Evolutionary conservation across 768 basidiomycete genomes (phyloP), one percentile per base, ranked within the genome.

Genomic region (Phanerochaete sordida): DNA sequence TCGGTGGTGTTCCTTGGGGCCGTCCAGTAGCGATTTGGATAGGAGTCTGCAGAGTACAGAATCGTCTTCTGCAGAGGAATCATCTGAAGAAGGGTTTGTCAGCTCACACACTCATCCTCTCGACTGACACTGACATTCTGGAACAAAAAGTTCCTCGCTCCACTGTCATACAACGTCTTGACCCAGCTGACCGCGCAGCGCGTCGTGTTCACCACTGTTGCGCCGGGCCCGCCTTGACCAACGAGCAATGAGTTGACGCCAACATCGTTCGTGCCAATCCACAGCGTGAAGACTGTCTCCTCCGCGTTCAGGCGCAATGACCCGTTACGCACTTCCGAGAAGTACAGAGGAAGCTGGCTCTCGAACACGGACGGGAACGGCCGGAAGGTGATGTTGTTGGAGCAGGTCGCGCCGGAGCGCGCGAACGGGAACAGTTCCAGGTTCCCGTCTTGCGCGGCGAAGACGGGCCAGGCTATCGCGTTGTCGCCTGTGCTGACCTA

Each of bases 71-170:
- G 74, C 33, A 87, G 74, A 3, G 84, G 85, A 50, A 85, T 77
- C 75, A 87, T 84, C 84, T 85, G 62, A 47, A 7, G 1, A 12
- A 4, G 37, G 28, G n/a, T n/a, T n/a, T n/a, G n/a, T n/a, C n/a
- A n/a, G n/a, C n/a, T n/a, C n/a, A n/a, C n/a, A n/a, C n/a, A n/a
- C n/a, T n/a, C n/a, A n/a, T n/a, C n/a, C n/a, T n/a, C n/a, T n/a
- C n/a, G n/a, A n/a, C n/a, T 53, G 33, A 13, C 7, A 65, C 82
- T 69, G 62, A 85, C 86, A 62, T 85, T 86, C 61, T 84, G 83
- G 74, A 87, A 83, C 49, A 87, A 68, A 62, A 87, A 86, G 62
- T 87, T 84, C 43, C 85, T 74, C 1, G 83, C 85, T 12, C 86
- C 85, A 58, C 69, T 76, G 11, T 76, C 68, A 63, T 86, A 84